Percentiles rank a stretch among this genome's conserved stretches.
phyloP scores from a whole-genome alignment of 257 asterid species.

The Jasminum sambac region DNA sequence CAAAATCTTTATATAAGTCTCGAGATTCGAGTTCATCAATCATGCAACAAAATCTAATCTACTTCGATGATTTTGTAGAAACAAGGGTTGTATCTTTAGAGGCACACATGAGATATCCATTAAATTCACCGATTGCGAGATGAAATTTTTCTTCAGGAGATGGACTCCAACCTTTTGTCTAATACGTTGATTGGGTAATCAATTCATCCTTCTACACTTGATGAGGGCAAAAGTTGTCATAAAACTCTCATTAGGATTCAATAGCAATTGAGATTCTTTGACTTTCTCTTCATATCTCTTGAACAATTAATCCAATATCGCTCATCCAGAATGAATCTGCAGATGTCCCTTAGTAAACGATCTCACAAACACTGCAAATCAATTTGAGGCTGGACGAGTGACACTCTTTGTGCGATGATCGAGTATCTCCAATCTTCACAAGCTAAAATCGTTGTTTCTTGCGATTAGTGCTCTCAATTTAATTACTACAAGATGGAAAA shows the following conservation, averaged over 20 bases:
- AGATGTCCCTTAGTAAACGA: not conserved
- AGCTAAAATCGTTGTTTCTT: slow-evolving; percentile 27
- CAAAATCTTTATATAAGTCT: too few relatives aligned
- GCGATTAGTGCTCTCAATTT: slow-evolving; percentile 23
- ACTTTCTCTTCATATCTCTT: not conserved
- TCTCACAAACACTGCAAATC: not conserved
- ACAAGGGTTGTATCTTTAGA: too few relatives aligned
- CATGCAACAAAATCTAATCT: too few relatives aligned
- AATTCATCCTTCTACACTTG: not conserved
- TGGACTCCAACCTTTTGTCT: too few relatives aligned
- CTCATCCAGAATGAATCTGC: not conserved
- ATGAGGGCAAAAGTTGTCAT: not conserved
- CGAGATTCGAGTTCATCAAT: too few relatives aligned
- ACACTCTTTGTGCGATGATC: too few relatives aligned
- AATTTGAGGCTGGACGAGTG: not conserved
- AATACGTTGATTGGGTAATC: too few relatives aligned
- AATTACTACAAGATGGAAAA: slow-evolving; percentile 3
- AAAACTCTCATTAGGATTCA: not conserved
- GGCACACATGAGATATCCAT: too few relatives aligned
- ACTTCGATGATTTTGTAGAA: too few relatives aligned
- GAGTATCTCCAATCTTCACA: slow-evolving; percentile 24
- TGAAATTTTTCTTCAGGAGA: too few relatives aligned
- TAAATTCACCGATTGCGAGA: too few relatives aligned
- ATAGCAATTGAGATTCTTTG: not conserved
- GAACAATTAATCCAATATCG: not conserved